phyloP scores from a whole-genome alignment of 495 filamentous ascomycete species.

The Lasiosphaeriaceae sp. region DNA sequence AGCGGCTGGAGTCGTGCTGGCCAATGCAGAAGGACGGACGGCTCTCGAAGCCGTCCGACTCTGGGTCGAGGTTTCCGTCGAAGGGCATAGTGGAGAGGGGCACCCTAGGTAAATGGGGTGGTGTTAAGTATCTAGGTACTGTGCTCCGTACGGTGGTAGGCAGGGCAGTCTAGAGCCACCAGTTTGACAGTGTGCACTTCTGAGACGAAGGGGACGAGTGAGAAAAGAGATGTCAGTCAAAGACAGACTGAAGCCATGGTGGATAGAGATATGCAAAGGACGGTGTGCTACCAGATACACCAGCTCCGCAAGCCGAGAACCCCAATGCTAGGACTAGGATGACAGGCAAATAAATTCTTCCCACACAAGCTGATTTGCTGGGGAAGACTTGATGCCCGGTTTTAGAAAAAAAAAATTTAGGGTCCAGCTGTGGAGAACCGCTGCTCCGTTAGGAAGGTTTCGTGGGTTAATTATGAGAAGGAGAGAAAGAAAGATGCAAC shows the following conservation, averaged over 20 bases:
- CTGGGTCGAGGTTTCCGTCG: slow-evolving; percentile 32
- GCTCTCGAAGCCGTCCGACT: slow-evolving; percentile 44
- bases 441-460: neutral
- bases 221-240: neutral
- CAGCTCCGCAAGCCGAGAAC: neutral
- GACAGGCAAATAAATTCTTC: neutral
- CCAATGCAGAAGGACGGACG: slow-evolving; percentile 72
- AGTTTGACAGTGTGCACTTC: no score
- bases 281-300: neutral
- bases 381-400: neutral
- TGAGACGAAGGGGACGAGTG: neutral
- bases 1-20: slow-evolving; percentile 72
- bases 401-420: neutral
- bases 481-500: neutral
- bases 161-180: no score
- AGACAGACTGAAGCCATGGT: slow-evolving; percentile 1
- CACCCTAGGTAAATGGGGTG: neutral
- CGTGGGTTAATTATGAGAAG: neutral
- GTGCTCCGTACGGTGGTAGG: no score
- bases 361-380: neutral
- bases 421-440: neutral
- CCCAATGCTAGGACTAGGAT: neutral
- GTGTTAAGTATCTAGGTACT: neutral
- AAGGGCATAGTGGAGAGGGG: slow-evolving; percentile 18
- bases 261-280: neutral